Base-by-base conservation (phyloP, 148 eudicot genomes). In the Rheum nobile region DNA sequence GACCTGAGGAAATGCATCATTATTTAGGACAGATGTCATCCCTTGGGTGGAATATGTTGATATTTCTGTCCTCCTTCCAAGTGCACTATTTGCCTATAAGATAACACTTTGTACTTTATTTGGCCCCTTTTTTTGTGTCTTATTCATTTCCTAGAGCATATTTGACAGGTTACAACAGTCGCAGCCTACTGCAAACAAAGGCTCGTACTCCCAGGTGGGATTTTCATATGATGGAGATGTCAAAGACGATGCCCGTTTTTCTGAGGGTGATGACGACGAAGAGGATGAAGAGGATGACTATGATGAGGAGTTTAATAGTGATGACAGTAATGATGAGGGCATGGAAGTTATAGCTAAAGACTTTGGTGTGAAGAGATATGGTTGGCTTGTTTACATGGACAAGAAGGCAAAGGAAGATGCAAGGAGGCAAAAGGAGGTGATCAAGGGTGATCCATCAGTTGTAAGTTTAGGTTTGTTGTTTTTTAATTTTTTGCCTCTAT, bases 381-480 rank as follows among this genome's bases (percentile, higher is more conserved):
- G 99, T 59, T 95, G 99, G 99, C 97, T 95, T 81, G 94, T 95
- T 50, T 95, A 84, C 80, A 91, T 88, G 97, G 99, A 95, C 79
- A 92, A 95, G 82, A 95, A 92, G 84, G 96, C 97, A 68, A 95
- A 92, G 76, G 97, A 91, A 81, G 99, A 95, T 76, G 96, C 86
- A 79, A 91, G 80, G 83, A 95, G 86, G 85, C 99, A 95, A 83
- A 92, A 92, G 74, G 99, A 95, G 87, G 88, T 90, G 77, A 90
- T 95, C 72, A 95, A 95, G 87, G 99, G 99, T 71, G 99, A 95
- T 86, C 97, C 99, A 75, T 83, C 99, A 42, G 88, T 91, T 84
- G 97, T 95, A 88, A 84, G 97, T 87, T 12, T 65, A 29, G 39
- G 14, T 14, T 65, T 65, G 2, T n/a, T 13, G 34, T 32, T 13